Percentiles rank a stretch among this genome's conserved stretches.
Conservation (phyloP, 768 basidiomycete genomes). For the Neoboletus magnificus region DNA sequence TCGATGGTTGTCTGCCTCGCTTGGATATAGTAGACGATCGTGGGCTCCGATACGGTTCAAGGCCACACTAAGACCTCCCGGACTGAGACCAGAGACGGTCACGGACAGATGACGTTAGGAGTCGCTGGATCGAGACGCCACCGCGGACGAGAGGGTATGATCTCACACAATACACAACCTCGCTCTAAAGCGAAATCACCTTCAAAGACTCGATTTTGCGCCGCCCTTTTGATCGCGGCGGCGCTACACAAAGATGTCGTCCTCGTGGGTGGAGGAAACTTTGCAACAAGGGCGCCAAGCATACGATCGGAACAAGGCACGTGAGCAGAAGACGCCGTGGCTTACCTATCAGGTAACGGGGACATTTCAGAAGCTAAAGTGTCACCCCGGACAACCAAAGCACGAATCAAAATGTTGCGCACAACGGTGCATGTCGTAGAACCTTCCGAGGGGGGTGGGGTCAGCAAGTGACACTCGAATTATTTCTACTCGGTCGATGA, state of each 20-base stretch:
- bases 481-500: not conserved
- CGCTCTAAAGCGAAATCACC: not conserved
- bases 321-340: not conserved
- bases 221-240: not conserved
- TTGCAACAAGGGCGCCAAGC: not conserved
- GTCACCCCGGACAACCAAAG: not conserved
- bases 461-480: not conserved
- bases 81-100: not conserved
- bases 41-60: not conserved
- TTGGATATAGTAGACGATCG: not conserved
- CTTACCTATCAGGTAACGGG: not conserved
- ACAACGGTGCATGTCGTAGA: not conserved
- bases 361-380: not conserved
- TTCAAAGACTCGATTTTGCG: not conserved
- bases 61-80: not conserved
- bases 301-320: not conserved
- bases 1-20: not conserved
- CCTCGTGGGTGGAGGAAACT: not conserved
- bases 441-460: not conserved
- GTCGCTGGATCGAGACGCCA: not conserved
- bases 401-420: not conserved
- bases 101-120: not conserved
- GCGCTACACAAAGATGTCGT: not conserved
- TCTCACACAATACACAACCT: not conserved
- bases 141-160: conserved; percentile 1